These are phyloP conservation scores for Botrytis elliptica DNA, from an alignment of 2,329 filamentous ascomycete genomes.

Conservation along the genomic window DNA sequence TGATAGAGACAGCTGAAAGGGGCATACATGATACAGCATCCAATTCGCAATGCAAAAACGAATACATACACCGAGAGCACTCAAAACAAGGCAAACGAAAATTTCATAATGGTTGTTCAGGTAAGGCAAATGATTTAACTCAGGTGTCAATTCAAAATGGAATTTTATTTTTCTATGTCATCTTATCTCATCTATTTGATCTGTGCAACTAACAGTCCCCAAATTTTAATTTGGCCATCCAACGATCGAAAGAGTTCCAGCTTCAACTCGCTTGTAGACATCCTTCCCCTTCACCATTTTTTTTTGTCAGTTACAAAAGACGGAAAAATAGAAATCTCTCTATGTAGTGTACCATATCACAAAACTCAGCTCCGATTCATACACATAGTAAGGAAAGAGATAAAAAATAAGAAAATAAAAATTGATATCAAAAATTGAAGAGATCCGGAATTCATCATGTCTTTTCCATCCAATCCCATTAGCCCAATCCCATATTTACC, in stretches of 20 bases:
- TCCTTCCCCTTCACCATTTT: neutral
- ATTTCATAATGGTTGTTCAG: neutral
- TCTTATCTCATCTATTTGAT: neutral
- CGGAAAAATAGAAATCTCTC: neutral
- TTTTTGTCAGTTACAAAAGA: neutral
- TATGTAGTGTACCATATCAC: neutral
- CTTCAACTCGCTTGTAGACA: constrained; percentile 1
- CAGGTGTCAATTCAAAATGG: neutral
- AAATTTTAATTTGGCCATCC: neutral
- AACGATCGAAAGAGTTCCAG: neutral
- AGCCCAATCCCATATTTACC: constrained; percentile 10
- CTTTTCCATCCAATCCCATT: neutral
- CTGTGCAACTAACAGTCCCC: neutral
- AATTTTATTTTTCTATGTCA: neutral
- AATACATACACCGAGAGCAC: neutral
- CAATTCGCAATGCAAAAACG: neutral
- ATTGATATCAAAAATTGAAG: neutral
- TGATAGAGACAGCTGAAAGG: neutral
- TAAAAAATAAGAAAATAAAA: neutral
- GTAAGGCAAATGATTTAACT: neutral
- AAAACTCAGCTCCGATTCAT: constrained; percentile 4
- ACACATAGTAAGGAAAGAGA: neutral
- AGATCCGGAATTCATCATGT: neutral
- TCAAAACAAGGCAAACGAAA: constrained; percentile 5
- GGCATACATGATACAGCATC: neutral